phyloP scores from a whole-genome alignment of 2,329 filamentous ascomycete genomes.

The Beauveria sp. region DNA sequence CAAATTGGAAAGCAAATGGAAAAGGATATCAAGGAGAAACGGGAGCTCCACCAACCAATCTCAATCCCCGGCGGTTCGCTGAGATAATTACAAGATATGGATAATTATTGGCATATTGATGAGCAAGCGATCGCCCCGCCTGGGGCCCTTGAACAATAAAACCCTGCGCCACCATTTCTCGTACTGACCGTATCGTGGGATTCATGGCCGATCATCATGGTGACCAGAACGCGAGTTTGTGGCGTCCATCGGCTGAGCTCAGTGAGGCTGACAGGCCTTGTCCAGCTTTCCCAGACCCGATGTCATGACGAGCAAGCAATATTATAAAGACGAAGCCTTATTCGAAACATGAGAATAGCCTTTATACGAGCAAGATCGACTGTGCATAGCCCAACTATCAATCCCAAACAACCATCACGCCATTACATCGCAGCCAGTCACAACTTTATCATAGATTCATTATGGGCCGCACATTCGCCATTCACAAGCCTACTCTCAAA shows the following conservation, averaged over 20 bases:
- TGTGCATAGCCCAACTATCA: not conserved
- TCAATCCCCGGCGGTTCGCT: too few species aligned
- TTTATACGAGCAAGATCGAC: not conserved
- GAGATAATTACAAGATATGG: too few species aligned
- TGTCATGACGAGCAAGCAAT: not conserved
- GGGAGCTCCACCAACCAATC: too few species aligned
- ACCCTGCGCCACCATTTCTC: not conserved
- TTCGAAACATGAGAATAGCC: not conserved
- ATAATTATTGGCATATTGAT: too few species aligned
- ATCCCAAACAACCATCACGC: not conserved
- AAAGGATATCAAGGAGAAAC: too few species aligned
- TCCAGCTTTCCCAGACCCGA: not conserved
- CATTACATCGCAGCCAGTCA: not conserved
- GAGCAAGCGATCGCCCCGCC: too few species aligned
- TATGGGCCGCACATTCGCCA: constrained; percentile 5
- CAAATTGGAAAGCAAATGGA: not conserved
- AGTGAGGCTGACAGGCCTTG: not conserved
- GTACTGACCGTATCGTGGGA: not conserved
- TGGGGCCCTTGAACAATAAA: not conserved
- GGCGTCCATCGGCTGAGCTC: not conserved
- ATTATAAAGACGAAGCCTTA: not conserved
- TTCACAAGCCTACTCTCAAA: not conserved
- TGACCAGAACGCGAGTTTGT: not conserved
- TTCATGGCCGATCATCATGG: not conserved
- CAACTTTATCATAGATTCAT: not conserved